Conservation (phyloP, 2,329 filamentous ascomycete genomes). For the Penicillium hesseltinei region DNA sequence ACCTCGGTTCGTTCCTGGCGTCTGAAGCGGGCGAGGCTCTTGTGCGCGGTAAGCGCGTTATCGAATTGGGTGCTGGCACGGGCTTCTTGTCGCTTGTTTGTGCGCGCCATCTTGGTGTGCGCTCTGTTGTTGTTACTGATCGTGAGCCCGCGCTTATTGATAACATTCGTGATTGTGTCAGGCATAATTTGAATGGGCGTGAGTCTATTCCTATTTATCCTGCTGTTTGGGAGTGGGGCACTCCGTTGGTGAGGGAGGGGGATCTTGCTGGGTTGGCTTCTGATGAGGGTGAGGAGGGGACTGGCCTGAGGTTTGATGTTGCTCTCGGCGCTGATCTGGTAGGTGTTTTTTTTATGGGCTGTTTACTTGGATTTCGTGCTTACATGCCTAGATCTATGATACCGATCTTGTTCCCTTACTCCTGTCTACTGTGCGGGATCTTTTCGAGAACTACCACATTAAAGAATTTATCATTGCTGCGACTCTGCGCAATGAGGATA, state of each 20-base stretch:
- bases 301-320: slow-evolving; percentile 35
- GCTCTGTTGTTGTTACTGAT: slow-evolving; percentile 60
- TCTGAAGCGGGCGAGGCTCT: slow-evolving; percentile 44
- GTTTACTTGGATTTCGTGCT: not conserved
- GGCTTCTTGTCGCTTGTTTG: slow-evolving; percentile 65
- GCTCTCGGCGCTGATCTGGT: slow-evolving; percentile 46
- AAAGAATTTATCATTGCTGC: slow-evolving; percentile 59
- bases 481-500: slow-evolving; percentile 61
- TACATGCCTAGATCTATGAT: slow-evolving; percentile 57
- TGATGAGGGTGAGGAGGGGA: not conserved
- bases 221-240: slow-evolving; percentile 46
- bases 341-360: slow-evolving; percentile 8
- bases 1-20: slow-evolving; percentile 60
- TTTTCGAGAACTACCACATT: slow-evolving; percentile 54
- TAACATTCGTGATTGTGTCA: slow-evolving; percentile 39
- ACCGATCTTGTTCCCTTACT: slow-evolving; percentile 57
- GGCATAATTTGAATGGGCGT: slow-evolving; percentile 29
- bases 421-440: slow-evolving; percentile 54
- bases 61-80: slow-evolving; percentile 67
- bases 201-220: slow-evolving; percentile 27
- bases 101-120: slow-evolving; percentile 56
- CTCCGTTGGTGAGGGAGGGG: slow-evolving; percentile 22
- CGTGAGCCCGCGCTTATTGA: slow-evolving; percentile 51
- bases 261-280: slow-evolving; percentile 3
- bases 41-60: slow-evolving; percentile 53